Base-by-base conservation (phyloP, 169 alveolate species). In the Cystoisospora suis region DNA sequence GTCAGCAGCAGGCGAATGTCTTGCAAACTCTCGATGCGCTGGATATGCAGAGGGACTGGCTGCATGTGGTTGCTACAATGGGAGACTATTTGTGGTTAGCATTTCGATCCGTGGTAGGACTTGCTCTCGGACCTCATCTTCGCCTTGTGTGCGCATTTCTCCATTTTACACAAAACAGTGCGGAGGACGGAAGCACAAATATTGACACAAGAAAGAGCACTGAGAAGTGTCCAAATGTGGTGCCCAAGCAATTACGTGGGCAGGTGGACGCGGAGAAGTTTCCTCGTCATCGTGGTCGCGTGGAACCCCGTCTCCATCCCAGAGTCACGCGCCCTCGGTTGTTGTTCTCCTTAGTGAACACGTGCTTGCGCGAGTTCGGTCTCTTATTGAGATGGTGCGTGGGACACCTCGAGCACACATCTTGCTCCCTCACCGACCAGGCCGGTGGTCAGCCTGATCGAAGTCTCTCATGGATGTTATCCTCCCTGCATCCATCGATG, bases 1-100 rank as follows among this genome's bases (percentile, higher is more conserved):
- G 83, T 5, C 83, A 72, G 83, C 83, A 72, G 56, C 32, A 38
- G 7, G 53, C n/a, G 15, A 56, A 46, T 15, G 83, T 53, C 0
- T 34, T 72, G 58, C 83, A 72, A 56, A 27, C 83, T 38, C 83
- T 72, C 32, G 83, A 72, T 53, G 83, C 83, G 17, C 83, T 72
- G 34, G 53, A 17, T 34, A 72, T 72, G 83, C 83, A 72, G 56
- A 46, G 83, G 34, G 20, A 3, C 83, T 72, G 83, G 83, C 83
- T 72, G 15, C 83, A 72, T 53, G 56, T 17, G 36, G 7, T 34
- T 0, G 83, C 83, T 12, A 56, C 83, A 29, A 17, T 40, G 15
- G 15, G 40, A 6, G 83, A 72, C 38, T 72, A 38, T 34, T 53
- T 72, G 23, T 72, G 83, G 83, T 40, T 72, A 38, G 38, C 83